These are phyloP conservation scores for Neoscytalidium dimidiatum DNA, from an alignment of 2,329 filamentous ascomycete genomes.

Conservation along the genomic window DNA sequence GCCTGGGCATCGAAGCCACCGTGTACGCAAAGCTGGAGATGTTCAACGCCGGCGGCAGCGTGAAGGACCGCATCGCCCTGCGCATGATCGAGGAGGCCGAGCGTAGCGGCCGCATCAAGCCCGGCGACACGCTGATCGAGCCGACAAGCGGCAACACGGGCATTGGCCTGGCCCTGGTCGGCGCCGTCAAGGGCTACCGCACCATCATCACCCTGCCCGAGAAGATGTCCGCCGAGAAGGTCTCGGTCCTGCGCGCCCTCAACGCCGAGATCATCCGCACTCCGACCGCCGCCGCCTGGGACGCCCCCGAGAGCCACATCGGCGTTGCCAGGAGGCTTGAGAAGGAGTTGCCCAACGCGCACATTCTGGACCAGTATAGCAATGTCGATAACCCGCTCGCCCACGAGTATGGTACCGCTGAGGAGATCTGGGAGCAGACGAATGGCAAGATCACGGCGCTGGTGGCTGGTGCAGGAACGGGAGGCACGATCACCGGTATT, in stretches of 20 bases:
- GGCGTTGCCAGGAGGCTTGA: slow-evolving; percentile 87
- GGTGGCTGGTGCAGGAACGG: slow-evolving; percentile 90
- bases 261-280: slow-evolving; percentile 98
- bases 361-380: slow-evolving; percentile 95
- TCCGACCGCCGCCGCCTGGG: slow-evolving; percentile 91
- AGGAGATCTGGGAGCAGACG: slow-evolving; percentile 95
- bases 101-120: slow-evolving; percentile 88
- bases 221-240: slow-evolving; percentile 99
- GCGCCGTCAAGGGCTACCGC: slow-evolving; percentile 95
- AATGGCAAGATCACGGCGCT: slow-evolving; percentile 78
- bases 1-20: slow-evolving; percentile 82
- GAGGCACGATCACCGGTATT: slow-evolving; percentile 91
- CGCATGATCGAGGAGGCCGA: slow-evolving; percentile 98
- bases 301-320: slow-evolving; percentile 94
- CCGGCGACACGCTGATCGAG: slow-evolving; percentile 95
- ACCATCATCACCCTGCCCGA: slow-evolving; percentile 98
- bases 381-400: slow-evolving; percentile 91
- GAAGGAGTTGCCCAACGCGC: slow-evolving; percentile 94
- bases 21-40: slow-evolving; percentile 91
- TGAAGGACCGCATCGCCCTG: slow-evolving; percentile 93
- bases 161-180: slow-evolving; percentile 91
- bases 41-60: slow-evolving; percentile 90
- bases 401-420: slow-evolving; percentile 90
- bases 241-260: slow-evolving; percentile 88
- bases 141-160: slow-evolving; percentile 98